Evolutionary conservation across 352 stramenopile species (phyloP).

Genomic region (Globisporangium uncinulatum): DNA sequence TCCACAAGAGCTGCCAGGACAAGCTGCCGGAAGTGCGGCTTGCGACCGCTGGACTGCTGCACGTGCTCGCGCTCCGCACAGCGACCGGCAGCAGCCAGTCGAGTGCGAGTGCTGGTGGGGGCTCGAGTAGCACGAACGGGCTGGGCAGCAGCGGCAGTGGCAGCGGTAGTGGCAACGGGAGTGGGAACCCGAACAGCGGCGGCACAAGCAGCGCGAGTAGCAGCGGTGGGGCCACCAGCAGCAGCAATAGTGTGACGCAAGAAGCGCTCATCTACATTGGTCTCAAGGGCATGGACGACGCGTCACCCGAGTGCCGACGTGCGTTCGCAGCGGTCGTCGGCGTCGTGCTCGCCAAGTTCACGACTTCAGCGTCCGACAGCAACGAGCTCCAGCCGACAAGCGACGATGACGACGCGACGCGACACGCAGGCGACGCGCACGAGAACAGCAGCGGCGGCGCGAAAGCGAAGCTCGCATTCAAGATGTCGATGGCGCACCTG

Average conservation of each 20-base stretch:
- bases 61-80: slow-evolving; percentile 55
- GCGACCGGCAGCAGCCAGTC: slow-evolving; percentile 17
- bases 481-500: slow-evolving; percentile 50
- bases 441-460: slow-evolving; percentile 9
- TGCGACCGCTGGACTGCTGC: slow-evolving; percentile 51
- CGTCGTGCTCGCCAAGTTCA: slow-evolving; percentile 73
- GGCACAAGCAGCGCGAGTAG: slow-evolving; percentile 5
- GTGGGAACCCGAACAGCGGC: slow-evolving; percentile 15
- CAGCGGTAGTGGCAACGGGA: slow-evolving; percentile 15
- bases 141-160: slow-evolving; percentile 5
- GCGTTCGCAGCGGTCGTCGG: slow-evolving; percentile 66
- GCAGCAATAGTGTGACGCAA: slow-evolving; percentile 35
- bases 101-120: slow-evolving; percentile 3
- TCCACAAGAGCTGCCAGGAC: slow-evolving; percentile 62
- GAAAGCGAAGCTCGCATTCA: slow-evolving; percentile 70
- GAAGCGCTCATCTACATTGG: slow-evolving; percentile 68
- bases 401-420: slow-evolving; percentile 24
- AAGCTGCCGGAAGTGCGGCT: slow-evolving; percentile 71
- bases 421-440: slow-evolving; percentile 9
- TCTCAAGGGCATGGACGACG: slow-evolving; percentile 76
- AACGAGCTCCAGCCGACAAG: background rate
- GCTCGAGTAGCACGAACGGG: slow-evolving; percentile 15
- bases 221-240: slow-evolving; percentile 6
- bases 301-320: slow-evolving; percentile 46
- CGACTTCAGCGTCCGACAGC: slow-evolving; percentile 36